Evolutionary conservation across 1,139 yeast species (phyloP).

Genomic region (Debaryomycetaceae sp.): DNA sequence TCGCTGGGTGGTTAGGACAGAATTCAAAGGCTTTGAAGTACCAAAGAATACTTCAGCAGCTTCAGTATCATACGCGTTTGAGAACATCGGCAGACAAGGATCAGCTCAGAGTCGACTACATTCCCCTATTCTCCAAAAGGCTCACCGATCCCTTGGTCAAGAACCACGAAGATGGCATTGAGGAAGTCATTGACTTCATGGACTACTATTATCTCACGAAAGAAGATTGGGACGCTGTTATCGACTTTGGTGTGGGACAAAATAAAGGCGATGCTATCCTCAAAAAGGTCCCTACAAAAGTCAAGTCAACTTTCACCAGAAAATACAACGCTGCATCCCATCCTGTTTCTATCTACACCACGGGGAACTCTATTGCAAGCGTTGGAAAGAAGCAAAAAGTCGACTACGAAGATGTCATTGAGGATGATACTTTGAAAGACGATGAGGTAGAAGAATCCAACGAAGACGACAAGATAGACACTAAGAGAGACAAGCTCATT

Average conservation of each 20-base stretch:
- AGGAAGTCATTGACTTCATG: conserved; percentile 61
- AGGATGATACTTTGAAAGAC: conserved; percentile 46
- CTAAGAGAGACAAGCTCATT: conserved; percentile 43
- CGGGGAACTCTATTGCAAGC: conserved; percentile 51
- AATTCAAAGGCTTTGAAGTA: conserved; percentile 82
- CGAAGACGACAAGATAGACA: conserved; percentile 29
- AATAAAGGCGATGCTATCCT: conserved; percentile 40
- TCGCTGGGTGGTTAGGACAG: conserved; percentile 88
- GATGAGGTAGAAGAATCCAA: conserved; percentile 23
- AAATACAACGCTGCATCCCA: conserved; percentile 72
- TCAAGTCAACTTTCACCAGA: conserved; percentile 83
- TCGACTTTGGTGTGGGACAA: conserved; percentile 77
- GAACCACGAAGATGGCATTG: conserved; percentile 60
- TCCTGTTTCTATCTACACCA: conserved; percentile 81
- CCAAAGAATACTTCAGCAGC: conserved; percentile 74
- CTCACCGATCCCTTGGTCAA: conserved; percentile 54
- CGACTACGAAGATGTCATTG: conserved; percentile 61
- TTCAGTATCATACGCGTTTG: conserved; percentile 84
- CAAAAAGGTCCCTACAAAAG: conserved; percentile 68
- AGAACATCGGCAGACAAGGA: conserved; percentile 72
- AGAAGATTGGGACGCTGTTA: conserved; percentile 86
- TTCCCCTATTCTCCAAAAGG: conserved; percentile 58
- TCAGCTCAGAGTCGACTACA: conserved; percentile 74
- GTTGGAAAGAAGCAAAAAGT: conserved; percentile 40
- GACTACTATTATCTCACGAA: conserved; percentile 81